Base-by-base conservation (phyloP, 2,329 filamentous ascomycete genomes). In the Hymenoscyphus infarciens region DNA sequence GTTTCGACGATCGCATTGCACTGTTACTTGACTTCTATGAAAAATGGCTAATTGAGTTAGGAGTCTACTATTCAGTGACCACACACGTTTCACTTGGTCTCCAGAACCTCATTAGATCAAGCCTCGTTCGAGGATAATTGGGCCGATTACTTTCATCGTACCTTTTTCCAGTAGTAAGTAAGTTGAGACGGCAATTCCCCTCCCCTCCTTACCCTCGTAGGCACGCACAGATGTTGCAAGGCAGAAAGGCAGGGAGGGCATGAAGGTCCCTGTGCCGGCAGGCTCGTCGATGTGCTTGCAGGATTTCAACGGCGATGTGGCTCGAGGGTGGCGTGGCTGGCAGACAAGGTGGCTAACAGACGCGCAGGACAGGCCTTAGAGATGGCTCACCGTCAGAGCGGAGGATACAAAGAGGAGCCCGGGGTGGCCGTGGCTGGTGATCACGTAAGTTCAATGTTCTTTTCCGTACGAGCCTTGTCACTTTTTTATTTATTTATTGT, bases 401-500 rank as follows among this genome's bases (percentile, higher is more conserved):
- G 68, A 62, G 68, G 66, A 60, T 81, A 80, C 75, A 81, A 81
- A 75, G 77, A 80, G 73, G 78, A 80, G 65, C 74, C 78, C 25
- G 70, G 69, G 60, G 69, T 71, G 56, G 68, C 71, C 27, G 70
- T 71, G 35, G 65, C 69, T 52, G 77, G 77, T 63, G 77, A 81
- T 75, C 74, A 78, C 67, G 79, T 81, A 75, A 79, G 79, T 78
- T 61, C 57, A 59, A 65, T 59, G 57, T 38, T 61, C 70, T 64
- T 60, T 45, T 59, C 16, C 31, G 57, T 55, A 29, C 59, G 16
- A 16, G 19, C 22, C 7, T 61, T 60, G 19, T 54, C 69, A 61
- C 35, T 58, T 64, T 64, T 68, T 60, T 31, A 27, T 27, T 27
- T 27, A 27, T 63, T 61, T 27, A 56, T 62, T 15, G 35, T 5